Conservation (phyloP, 2,329 filamentous ascomycete species). For the Pleomassaria siparia region DNA sequence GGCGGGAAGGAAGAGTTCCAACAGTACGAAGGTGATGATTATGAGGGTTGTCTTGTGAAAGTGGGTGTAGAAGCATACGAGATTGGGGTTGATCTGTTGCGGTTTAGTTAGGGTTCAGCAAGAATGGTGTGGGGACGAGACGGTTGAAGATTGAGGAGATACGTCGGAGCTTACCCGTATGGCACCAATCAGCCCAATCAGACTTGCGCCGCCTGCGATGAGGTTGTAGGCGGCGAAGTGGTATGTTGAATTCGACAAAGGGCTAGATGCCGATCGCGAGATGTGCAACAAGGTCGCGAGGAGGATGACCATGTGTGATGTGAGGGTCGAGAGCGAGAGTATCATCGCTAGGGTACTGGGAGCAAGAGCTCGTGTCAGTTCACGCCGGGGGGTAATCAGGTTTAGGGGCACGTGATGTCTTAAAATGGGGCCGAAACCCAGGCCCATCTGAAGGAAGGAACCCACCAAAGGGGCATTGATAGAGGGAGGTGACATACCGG, state of each 20-base stretch:
- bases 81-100: constrained; percentile 22
- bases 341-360: constrained; percentile 30
- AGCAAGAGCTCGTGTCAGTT: no score
- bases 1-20: constrained; percentile 27
- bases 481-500: not conserved
- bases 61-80: constrained; percentile 30
- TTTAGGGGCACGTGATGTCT: no score
- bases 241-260: constrained; percentile 23
- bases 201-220: constrained; percentile 43
- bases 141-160: no score
- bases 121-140: constrained; percentile 1
- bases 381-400: no score
- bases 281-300: constrained; percentile 18
- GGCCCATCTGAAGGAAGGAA: no score
- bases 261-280: not conserved
- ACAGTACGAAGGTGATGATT: constrained; percentile 28
- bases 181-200: constrained; percentile 47
- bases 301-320: constrained; percentile 28
- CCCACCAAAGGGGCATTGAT: no score
- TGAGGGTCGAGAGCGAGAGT: constrained; percentile 29
- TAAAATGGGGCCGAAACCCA: no score
- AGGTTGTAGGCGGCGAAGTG: constrained; percentile 44
- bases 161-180: constrained; percentile 48
- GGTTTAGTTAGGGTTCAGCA: not conserved
- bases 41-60: constrained; percentile 29